Conservation (phyloP, 768 basidiomycete species). For the Neoboletus magnificus region DNA sequence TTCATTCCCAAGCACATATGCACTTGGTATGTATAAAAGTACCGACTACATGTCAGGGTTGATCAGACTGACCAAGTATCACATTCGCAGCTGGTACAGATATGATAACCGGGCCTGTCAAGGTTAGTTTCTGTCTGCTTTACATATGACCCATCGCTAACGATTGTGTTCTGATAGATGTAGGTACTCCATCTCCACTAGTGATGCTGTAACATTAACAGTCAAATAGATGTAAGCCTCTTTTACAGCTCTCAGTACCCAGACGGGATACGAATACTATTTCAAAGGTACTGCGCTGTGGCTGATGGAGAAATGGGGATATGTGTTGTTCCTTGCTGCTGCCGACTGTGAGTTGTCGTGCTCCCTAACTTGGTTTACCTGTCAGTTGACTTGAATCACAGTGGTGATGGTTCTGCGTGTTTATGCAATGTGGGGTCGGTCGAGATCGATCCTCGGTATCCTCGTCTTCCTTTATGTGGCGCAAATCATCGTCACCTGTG, state of each 20-base stretch:
- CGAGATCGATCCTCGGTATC: background rate
- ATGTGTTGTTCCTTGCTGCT: background rate
- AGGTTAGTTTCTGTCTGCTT: background rate
- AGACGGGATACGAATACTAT: background rate
- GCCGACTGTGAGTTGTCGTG: conserved; percentile 5
- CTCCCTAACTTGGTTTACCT: no score
- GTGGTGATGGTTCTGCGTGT: conserved; percentile 21
- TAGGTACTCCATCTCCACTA: background rate
- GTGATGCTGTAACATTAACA: background rate
- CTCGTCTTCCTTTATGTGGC: background rate
- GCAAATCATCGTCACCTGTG: background rate
- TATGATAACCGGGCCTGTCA: conserved; percentile 1
- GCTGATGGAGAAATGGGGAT: background rate
- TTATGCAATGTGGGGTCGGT: background rate
- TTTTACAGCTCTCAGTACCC: background rate
- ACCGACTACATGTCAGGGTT: background rate
- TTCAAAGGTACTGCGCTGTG: background rate
- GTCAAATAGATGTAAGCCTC: conserved; percentile 7
- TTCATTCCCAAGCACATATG: background rate
- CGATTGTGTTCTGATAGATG: background rate
- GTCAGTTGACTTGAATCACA: background rate
- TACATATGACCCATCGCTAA: background rate
- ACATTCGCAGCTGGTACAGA: background rate
- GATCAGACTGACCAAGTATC: background rate
- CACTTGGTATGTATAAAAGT: conserved; percentile 1